Evolutionary conservation across 768 basidiomycete genomes (phyloP), one percentile per base, ranked within the genome.

Genomic region (Amanita exitialis): DNA sequence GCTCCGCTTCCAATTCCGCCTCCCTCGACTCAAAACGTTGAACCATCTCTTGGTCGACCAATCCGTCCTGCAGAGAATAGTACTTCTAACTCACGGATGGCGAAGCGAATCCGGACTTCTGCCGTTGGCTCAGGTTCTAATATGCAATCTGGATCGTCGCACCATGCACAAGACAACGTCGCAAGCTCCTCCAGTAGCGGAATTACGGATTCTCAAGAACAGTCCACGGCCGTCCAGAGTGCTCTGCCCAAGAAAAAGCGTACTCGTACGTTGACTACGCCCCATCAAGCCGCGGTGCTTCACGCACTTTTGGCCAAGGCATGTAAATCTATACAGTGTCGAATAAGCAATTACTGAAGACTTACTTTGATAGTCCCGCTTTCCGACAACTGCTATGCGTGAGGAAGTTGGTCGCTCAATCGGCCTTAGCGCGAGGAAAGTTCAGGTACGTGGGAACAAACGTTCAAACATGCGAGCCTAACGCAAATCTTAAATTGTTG

Each of bases 291-390:
- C 49, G 84, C 86, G 10, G 89, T 90, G n/a, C 73, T 92, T 16
- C 88, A 90, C 58, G 84, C 85, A 4, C 75, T 92, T 42, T 76
- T 92, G n/a, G 85, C 86, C 28, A 82, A 90, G 81, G 90, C 90
- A 68, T 57, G 65, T 52, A 41, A 57, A 15, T 54, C 48, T 37
- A 21, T 5, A 12, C 18, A n/a, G 23, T 3, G 9, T 48, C 18
- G 15, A n/a, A 16, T 12, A 20, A 16, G 3, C 23, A 38, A 30
- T 44, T 41, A 53, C 37, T 51, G 41, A 37, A 25, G 52, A 51
- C 50, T 48, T 55, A 48, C 56, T 57, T 6, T 35, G 15, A 27
- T 53, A 93, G 90, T 92, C 90, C 46, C 85, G 87, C 34, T 92
- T 93, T 66, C 90, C 90, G 3, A 86, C 88, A 2, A 91, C 90